These are phyloP conservation scores for Stentor roeselii DNA, from an alignment of 73 alveolate genomes.

Conservation along the genomic window DNA sequence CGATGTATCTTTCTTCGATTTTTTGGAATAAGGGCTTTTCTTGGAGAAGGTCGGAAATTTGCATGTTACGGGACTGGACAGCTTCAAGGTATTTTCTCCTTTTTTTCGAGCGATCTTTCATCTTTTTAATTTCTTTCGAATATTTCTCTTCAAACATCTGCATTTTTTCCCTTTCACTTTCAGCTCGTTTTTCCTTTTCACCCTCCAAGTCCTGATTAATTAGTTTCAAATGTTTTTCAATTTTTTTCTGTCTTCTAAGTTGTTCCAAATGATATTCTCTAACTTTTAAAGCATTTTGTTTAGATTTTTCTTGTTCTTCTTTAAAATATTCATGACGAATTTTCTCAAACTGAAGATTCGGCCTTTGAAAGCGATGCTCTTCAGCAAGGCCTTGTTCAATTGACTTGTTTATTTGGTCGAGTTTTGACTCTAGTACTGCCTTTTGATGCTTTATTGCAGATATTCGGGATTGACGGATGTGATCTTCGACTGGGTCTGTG, in stretches of 20 bases:
- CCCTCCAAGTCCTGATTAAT: neutral
- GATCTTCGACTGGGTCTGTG: neutral
- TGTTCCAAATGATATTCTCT: conserved; percentile 9
- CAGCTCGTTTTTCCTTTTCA: neutral
- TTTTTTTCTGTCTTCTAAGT: neutral
- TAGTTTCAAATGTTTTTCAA: neutral
- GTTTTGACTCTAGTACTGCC: neutral
- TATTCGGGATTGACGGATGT: neutral
- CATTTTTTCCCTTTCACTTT: neutral
- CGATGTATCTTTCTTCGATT: conserved; percentile 9
- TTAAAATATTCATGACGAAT: neutral
- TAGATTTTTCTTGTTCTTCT: neutral
- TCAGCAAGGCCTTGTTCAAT: neutral
- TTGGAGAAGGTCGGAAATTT: neutral
- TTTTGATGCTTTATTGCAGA: neutral
- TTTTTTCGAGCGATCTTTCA: neutral
- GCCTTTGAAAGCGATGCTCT: neutral
- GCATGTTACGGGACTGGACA: neutral
- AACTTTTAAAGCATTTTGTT: conserved; percentile 9
- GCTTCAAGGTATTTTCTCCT: neutral
- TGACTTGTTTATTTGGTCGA: neutral
- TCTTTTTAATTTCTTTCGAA: neutral
- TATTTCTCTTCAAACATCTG: neutral
- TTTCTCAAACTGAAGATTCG: conserved; percentile 2
- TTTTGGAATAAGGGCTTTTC: conserved; percentile 20